Base-by-base conservation (phyloP, 1,284 basidiomycete species). In the Trichosporon sp. region DNA sequence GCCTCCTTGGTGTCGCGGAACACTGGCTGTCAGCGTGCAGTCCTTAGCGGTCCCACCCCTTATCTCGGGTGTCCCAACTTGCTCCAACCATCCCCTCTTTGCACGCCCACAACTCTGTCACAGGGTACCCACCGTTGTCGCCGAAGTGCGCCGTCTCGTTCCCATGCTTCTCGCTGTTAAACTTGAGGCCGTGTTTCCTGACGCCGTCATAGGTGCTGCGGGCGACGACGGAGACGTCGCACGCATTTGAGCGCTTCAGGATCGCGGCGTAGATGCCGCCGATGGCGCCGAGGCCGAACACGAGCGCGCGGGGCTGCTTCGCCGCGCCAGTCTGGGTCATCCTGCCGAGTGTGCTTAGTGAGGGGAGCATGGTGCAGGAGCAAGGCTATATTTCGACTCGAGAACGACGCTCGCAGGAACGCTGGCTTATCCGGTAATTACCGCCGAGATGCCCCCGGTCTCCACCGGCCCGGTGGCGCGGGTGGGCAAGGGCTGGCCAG, bases 231-330 rank as follows among this genome's bases (percentile, higher is more conserved):
- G 81, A 81, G 4, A 86, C 83, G 12, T 80, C 68, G 62, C 80
- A 83, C 51, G 74, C 69, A 1, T 80, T 81, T 0, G 82, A 84
- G 0, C 79, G 73, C 21, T 77, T 74, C 13, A 86, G 77, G 65
- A 85, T 80, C 69, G 79, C 82, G 5, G 84, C 83, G 75, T 86
- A 86, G 67, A 85, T 80, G n/a, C 83, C 81, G 21, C 85, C 85
- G 34, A 85, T 82, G 63, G 79, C 79, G 66, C 83, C 83, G 60
- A 82, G 76, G 65, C 83, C 83, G 71, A 84, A 84, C 34, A 84
- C 71, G 27, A 83, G 76, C 66, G 81, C 78, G 70, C 65, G 68
- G n/a, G 68, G 68, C 9, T 53, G 65, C 12, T 60, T 35, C 6
- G 51, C 29, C 32, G 58, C 32, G 35, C 27, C 44, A 3, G 67